Evolutionary conservation across 257 asterid genomes (phyloP).

Genomic region (Voacanga thouarsii): DNA sequence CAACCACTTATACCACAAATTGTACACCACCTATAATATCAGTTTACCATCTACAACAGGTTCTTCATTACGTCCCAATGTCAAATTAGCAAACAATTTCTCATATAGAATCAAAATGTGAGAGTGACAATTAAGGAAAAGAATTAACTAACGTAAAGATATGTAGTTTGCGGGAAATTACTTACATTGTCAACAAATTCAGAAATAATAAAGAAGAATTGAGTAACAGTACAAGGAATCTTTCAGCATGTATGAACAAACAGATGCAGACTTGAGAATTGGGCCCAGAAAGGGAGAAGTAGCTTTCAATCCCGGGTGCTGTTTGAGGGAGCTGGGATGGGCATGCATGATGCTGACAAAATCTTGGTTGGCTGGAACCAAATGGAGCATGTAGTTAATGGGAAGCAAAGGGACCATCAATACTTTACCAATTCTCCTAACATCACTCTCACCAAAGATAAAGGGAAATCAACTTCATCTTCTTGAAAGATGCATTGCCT

Average conservation of each 20-base stretch:
- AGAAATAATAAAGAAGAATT: neutral
- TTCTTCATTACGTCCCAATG: neutral
- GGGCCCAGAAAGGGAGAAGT: constrained; percentile 25
- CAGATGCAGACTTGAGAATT: constrained; percentile 19
- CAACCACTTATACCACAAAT: neutral
- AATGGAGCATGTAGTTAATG: constrained; percentile 28
- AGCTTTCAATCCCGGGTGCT: constrained; percentile 36
- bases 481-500: constrained; percentile 38
- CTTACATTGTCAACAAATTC: neutral
- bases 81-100: neutral
- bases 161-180: neutral
- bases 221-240: constrained; percentile 10
- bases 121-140: neutral
- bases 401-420: constrained; percentile 40
- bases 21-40: neutral
- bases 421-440: constrained; percentile 28
- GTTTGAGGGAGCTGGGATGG: constrained; percentile 19
- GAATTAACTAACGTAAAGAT: neutral
- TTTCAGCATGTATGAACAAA: constrained; percentile 8
- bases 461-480: constrained; percentile 35
- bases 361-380: constrained; percentile 39
- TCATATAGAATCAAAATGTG: neutral
- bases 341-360: constrained; percentile 30
- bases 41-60: neutral
- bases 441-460: constrained; percentile 33